Base-by-base conservation (phyloP, 2,329 filamentous ascomycete genomes). In the Xylariaceae sp. region DNA sequence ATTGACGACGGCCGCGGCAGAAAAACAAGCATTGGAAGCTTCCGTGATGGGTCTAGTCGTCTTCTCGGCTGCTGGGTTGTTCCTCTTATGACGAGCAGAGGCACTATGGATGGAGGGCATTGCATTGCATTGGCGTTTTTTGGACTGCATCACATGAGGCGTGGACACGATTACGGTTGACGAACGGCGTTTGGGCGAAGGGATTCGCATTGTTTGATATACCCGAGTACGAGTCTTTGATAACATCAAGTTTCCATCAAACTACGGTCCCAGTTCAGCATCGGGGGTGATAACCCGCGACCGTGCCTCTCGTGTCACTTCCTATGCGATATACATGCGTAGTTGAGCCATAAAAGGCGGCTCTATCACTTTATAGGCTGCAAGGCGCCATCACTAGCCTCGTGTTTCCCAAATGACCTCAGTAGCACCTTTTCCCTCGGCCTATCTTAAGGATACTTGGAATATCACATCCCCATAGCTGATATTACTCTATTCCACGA, bases 31-130 rank as follows among this genome's bases (percentile, higher is more conserved):
- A 19, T 52, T 69, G 29, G 67, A 68, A 44, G 68, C 67, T 19
- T 71, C 68, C 16, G 59, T 71, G 47, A 68, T 71, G 67, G 68
- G 68, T 5, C 55, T 71, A 12, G 60, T 71, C 55, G 66, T 71
- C 40, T 71, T 71, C 55, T 70, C 68, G 23, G 67, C 64, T 4
- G 68, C 65, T 14, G 67, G 68, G 37, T 54, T 71, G n/a, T 64
- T 61, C 49, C 50, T 71, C 40, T 56, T 71, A 63, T 71, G 56
- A n/a, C n/a, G n/a, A n/a, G n/a, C n/a, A n/a, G n/a, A n/a, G n/a
- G n/a, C n/a, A n/a, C n/a, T n/a, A 41, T 41, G 12, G 2, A 18
- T 14, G 52, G 45, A 44, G 32, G 40, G 40, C 16, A 37, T 52
- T 50, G 21, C 32, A 56, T 67, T 62, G 53, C 52, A 61, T 47